Percentiles rank a stretch among this genome's conserved stretches.
phyloP scores from a whole-genome alignment of 2,329 filamentous ascomycete genomes.

The Fusarium papillatum region DNA sequence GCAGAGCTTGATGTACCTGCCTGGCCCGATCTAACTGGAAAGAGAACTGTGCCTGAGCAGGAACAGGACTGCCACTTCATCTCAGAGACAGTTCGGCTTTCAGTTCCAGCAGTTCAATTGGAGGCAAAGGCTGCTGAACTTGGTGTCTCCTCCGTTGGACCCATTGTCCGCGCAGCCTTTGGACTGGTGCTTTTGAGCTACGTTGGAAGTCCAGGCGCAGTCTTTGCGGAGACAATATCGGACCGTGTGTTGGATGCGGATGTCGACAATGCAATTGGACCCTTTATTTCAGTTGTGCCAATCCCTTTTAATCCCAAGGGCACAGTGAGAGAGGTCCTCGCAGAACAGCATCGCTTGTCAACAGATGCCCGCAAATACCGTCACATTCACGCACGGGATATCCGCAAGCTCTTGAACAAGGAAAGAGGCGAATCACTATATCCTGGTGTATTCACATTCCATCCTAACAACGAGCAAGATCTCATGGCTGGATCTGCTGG shows the following conservation, averaged over 20 bases:
- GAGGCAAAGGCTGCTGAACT: conserved; percentile 2
- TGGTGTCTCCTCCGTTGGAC: conserved; percentile 2
- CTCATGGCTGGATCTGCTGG: background rate
- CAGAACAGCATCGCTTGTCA: conserved; percentile 3
- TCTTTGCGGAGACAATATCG: conserved; percentile 13
- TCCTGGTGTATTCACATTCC: conserved; percentile 9
- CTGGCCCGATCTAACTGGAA: conserved; percentile 8
- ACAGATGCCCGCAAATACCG: background rate
- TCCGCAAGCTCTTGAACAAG: conserved; percentile 10
- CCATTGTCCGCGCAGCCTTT: conserved; percentile 4
- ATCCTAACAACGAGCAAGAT: background rate
- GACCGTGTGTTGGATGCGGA: conserved; percentile 7
- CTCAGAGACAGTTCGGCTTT: background rate
- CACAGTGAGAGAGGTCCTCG: conserved; percentile 10
- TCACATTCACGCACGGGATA: conserved; percentile 2
- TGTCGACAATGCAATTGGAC: conserved; percentile 1
- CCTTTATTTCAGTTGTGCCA: conserved; percentile 7
- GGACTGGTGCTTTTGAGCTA: conserved; percentile 4
- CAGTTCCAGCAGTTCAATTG: background rate
- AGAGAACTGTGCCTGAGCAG: background rate
- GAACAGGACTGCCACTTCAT: background rate
- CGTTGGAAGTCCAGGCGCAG: conserved; percentile 1
- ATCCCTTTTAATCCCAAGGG: conserved; percentile 1
- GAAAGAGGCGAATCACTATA: conserved; percentile 6
- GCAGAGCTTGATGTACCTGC: conserved; percentile 1